A percentile compares a stretch with the other conserved stretches of the same genome.
phyloP scores from a whole-genome alignment of 2,329 filamentous ascomycete species.

The Lasiodiplodia gonubiensis region DNA sequence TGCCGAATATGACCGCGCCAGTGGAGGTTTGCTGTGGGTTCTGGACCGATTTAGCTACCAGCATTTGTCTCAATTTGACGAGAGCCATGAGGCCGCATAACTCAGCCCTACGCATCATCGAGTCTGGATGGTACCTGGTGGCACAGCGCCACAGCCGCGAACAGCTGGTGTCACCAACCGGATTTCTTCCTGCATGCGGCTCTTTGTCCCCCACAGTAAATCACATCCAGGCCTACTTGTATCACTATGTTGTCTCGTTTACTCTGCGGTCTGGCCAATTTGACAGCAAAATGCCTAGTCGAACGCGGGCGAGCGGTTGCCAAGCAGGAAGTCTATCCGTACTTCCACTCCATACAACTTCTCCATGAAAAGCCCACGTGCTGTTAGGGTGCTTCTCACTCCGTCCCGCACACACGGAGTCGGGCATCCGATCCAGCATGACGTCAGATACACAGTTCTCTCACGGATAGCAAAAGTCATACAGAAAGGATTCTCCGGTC shows the following conservation, averaged over 20 bases:
- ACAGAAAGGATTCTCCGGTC: neutral
- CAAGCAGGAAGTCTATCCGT: neutral
- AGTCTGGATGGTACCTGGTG: slow-evolving; percentile 6
- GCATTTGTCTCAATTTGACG: neutral
- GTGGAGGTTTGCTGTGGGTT: neutral
- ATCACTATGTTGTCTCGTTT: neutral
- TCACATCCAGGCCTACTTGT: neutral
- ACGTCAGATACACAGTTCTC: neutral
- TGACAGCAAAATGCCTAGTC: neutral
- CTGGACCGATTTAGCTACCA: neutral
- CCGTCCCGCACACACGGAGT: neutral
- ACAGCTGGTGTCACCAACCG: slow-evolving; percentile 3
- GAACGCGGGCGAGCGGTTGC: neutral
- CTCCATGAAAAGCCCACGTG: neutral
- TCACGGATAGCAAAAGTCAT: neutral
- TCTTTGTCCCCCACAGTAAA: neutral
- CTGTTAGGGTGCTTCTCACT: neutral
- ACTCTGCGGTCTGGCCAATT: neutral
- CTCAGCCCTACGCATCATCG: slow-evolving; percentile 12
- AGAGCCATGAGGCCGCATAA: too few relatives aligned
- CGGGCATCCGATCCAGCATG: neutral
- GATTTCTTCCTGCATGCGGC: slow-evolving; percentile 1
- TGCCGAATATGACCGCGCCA: neutral
- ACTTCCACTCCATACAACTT: neutral
- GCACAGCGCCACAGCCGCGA: neutral